Base-by-base conservation (phyloP, 768 basidiomycete species). In the Asterophora parasitica region DNA sequence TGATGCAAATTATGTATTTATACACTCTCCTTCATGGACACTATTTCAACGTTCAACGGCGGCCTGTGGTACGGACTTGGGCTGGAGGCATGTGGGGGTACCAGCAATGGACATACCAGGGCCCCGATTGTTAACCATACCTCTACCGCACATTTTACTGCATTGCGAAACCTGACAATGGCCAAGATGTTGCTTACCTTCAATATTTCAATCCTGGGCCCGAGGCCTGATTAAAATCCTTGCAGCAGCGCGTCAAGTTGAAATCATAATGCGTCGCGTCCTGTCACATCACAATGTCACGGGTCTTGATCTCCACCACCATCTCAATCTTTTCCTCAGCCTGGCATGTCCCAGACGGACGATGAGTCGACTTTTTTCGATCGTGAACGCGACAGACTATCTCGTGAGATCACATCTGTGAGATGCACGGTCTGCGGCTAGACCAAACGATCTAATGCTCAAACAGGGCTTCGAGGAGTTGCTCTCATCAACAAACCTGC, bases 401-500 rank as follows among this genome's bases (percentile, higher is more conserved):
- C 85, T 5, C 67, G 74, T 41, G 88, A 92, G 50, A 89, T 92
- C 49, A 82, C 83, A 19, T 68, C 78, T 19, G 90, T 92, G 59
- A 60, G 74, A 58, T 7, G 27, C 5, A 3, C 39, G 7, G 8
- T 19, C 23, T 6, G 16, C 31, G 23, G 37, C 15, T 2, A 27
- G 15, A 16, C 31, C 20, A 15, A 8, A 12, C n/a, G 28, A 51
- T 30, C 40, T 7, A 23, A 41, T 47, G 38, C 33, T 16, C 46
- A 19, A 42, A 27, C 46, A 88, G 92, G 88, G 84, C 15, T 95
- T 95, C 59, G 93, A 95, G 60, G 88, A 92, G 52, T 65, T 95
- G 3, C 70, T 97, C 13, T 85, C 85, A 4, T 83, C 88, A 7
- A 84, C 86, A 50, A 97, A 97, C 59, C 79, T 78, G 20, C 69